Percentiles rank a stretch among this genome's conserved stretches.
These are phyloP conservation scores for Torulaspora pretoriensis DNA, from an alignment of 1,139 yeast species.

Conservation along the genomic window DNA sequence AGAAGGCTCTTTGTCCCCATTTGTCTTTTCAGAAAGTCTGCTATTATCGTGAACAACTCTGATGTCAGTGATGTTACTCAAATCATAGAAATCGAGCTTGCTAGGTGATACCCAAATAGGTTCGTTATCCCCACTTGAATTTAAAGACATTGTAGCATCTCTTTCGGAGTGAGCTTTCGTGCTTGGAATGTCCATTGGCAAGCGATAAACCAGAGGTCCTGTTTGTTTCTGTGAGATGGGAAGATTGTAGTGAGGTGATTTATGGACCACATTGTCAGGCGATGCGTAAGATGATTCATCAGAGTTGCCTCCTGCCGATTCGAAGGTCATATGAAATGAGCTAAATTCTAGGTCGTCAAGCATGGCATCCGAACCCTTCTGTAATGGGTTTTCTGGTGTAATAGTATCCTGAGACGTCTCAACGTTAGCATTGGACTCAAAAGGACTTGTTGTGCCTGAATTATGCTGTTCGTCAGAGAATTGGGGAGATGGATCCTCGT, in stretches of 20 bases:
- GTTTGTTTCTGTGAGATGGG: not conserved
- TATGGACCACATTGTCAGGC: not conserved
- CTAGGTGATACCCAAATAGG: slow-evolving; percentile 37
- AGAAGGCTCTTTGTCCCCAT: not conserved
- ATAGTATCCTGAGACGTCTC: slow-evolving; percentile 13
- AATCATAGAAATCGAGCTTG: slow-evolving; percentile 28
- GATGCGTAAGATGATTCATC: slow-evolving; percentile 13
- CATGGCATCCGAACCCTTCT: slow-evolving; percentile 9
- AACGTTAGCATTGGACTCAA: slow-evolving; percentile 8
- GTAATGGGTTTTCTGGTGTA: slow-evolving; percentile 1
- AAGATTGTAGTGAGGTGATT: not conserved
- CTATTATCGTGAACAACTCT: not conserved
- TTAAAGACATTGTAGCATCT: not conserved
- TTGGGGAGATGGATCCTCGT: slow-evolving; percentile 7
- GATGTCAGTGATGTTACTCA: slow-evolving; percentile 17
- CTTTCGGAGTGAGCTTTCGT: not conserved
- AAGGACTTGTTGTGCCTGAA: slow-evolving; percentile 10
- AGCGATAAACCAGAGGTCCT: slow-evolving; percentile 13
- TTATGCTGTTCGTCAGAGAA: slow-evolving; percentile 8
- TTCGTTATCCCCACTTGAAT: slow-evolving; percentile 23
- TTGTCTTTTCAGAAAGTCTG: not conserved
- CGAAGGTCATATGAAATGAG: slow-evolving; percentile 34
- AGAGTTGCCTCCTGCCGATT: slow-evolving; percentile 13
- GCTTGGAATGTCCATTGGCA: slow-evolving; percentile 4
- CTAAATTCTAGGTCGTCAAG: slow-evolving; percentile 35